These are phyloP conservation scores for Phytopythium kandeliae DNA, from an alignment of 352 stramenopile species.

Conservation along the genomic window DNA sequence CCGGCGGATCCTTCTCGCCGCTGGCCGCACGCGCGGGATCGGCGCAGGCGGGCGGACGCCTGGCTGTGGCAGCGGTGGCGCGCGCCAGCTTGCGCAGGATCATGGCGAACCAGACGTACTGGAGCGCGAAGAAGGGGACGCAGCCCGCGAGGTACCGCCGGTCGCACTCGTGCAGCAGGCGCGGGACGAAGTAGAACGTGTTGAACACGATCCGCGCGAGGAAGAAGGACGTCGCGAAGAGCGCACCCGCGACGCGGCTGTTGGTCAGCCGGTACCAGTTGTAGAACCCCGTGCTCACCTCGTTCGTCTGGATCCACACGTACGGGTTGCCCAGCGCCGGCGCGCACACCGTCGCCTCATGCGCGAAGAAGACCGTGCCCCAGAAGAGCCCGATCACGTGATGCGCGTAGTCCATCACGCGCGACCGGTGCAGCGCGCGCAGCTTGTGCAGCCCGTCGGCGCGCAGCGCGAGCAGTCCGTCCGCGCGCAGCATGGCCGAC, in stretches of 20 bases:
- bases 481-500: slow-evolving; percentile 45
- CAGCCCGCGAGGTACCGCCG: slow-evolving; percentile 44
- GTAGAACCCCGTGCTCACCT: slow-evolving; percentile 78
- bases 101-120: slow-evolving; percentile 77
- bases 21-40: no score
- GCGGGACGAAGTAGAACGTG: slow-evolving; percentile 55
- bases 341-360: slow-evolving; percentile 49
- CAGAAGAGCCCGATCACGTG: slow-evolving; percentile 64
- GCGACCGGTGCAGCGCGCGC: slow-evolving; percentile 29
- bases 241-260: slow-evolving; percentile 37
- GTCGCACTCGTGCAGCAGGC: slow-evolving; percentile 34
- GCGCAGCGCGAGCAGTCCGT: slow-evolving; percentile 39
- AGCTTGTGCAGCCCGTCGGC: slow-evolving; percentile 38
- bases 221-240: slow-evolving; percentile 66
- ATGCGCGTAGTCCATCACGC: slow-evolving; percentile 69
- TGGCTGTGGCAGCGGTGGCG: no score
- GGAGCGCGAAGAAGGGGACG: slow-evolving; percentile 61
- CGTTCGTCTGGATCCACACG: slow-evolving; percentile 83
- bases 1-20: no score
- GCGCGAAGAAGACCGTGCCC: slow-evolving; percentile 52
- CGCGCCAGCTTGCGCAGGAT: slow-evolving; percentile 47
- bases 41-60: no score
- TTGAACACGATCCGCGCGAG: slow-evolving; percentile 67
- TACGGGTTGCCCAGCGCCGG: slow-evolving; percentile 56
- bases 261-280: slow-evolving; percentile 75